Evolutionary conservation across 129 eudicot species (phyloP), one percentile per base, ranked within the genome.

Genomic region (Pulicaria dysenterica): DNA sequence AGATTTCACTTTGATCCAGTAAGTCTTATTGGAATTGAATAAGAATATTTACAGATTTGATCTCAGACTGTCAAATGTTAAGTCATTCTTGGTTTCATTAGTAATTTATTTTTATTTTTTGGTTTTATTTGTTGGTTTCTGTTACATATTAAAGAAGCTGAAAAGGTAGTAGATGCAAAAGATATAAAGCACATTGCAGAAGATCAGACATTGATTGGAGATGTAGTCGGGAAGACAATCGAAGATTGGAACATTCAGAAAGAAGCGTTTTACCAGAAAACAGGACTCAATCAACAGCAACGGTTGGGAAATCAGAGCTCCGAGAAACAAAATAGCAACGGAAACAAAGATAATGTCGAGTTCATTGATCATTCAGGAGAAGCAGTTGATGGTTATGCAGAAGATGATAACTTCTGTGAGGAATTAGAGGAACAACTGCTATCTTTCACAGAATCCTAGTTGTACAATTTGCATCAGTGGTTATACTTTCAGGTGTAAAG

Each of bases 111-210:
- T 54, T 38, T 69, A 12, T 51, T 49, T 45, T 60, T 38, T 13
- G 8, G 15, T 50, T 51, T 49, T 45, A 50, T 38, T 13, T n/a
- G 15, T 50, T 36, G 31, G 44, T 38, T 69, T 8, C 38, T 49
- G 37, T 60, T 38, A 63, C 72, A 70, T 70, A 44, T 13, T 17
- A 44, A 64, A 91, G 97, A 87, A 82, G 95, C 91, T 34, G 70
- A 80, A 67, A 68, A 80, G 72, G 82, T 82, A 69, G 68, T 89
- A 34, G 85, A 78, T 70, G 83, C 89, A 40, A 45, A 74, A 71
- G 77, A 85, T 66, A 83, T 92, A 77, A 82, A 87, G 85, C 98
- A 92, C 87, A 85, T 89, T 80, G 89, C 88, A 5, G 84, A 85
- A 73, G 54, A 76, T 40, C 73, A 77, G 73, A 60, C 58, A 65